Evolutionary conservation across 192 early-diverging fungal genomes (phyloP).

Genomic region (Backusella circina): DNA sequence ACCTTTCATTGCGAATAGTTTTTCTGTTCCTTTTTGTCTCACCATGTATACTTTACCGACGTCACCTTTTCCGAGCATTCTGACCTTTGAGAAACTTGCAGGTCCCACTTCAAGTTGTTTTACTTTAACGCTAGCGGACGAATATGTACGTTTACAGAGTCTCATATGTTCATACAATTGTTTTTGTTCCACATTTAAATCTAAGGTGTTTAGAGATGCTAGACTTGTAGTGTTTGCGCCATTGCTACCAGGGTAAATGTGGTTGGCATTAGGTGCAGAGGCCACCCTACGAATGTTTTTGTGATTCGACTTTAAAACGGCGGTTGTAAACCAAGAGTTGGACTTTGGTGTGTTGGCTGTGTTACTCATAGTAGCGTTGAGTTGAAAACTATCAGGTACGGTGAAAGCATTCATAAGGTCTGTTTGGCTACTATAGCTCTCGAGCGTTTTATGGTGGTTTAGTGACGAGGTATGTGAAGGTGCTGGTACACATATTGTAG

Average conservation of each 20-base stretch:
- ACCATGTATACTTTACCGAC: slow-evolving; percentile 98
- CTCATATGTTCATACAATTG: not conserved
- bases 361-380: not conserved
- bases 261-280: slow-evolving; percentile 48
- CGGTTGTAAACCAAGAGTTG: slow-evolving; percentile 29
- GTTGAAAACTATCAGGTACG: slow-evolving; percentile 12
- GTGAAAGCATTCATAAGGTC: slow-evolving; percentile 2
- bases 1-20: slow-evolving; percentile 97
- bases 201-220: slow-evolving; percentile 1
- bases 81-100: slow-evolving; percentile 82
- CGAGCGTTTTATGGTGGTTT: not conserved
- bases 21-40: slow-evolving; percentile 72
- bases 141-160: slow-evolving; percentile 71
- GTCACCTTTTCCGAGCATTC: slow-evolving; percentile 94
- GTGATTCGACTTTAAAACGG: slow-evolving; percentile 3
- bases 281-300: slow-evolving; percentile 47
- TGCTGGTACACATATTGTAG: not conserved
- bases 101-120: slow-evolving; percentile 82
- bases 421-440: not conserved
- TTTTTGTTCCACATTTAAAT: slow-evolving; percentile 3
- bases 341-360: slow-evolving; percentile 7
- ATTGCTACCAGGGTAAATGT: slow-evolving; percentile 17
- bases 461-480: not conserved
- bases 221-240: not conserved
- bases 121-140: slow-evolving; percentile 77